A percentile compares a stretch with the other conserved stretches of the same genome.
Evolutionary conservation across 129 eudicot species (phyloP).

Genomic region (Arctium lappa): DNA sequence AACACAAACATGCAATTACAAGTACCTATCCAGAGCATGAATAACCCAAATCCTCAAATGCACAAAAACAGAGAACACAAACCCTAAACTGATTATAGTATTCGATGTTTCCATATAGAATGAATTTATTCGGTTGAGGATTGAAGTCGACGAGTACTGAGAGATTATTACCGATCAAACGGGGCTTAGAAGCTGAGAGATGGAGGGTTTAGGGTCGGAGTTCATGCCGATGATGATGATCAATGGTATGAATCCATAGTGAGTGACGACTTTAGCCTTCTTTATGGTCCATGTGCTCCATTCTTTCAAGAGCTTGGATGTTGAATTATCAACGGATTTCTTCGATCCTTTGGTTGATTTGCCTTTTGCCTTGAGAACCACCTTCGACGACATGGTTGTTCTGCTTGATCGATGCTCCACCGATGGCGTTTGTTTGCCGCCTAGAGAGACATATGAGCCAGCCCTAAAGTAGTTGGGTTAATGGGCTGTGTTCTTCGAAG

Average conservation of each 20-base stretch:
- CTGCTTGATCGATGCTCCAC: not conserved
- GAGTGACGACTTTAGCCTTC: no score
- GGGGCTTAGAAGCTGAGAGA: conserved; percentile 75
- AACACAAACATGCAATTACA: not conserved
- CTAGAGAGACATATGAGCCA: not conserved
- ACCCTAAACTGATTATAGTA: conserved; percentile 8
- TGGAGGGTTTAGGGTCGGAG: not conserved
- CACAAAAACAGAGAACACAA: not conserved
- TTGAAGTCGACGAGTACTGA: conserved; percentile 10
- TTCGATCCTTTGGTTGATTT: conserved; percentile 37
- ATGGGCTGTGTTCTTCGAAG: not conserved
- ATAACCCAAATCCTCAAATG: not conserved
- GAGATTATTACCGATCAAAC: conserved; percentile 24
- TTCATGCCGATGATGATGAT: no score
- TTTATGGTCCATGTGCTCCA: no score
- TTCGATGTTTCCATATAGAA: not conserved
- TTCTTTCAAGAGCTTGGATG: conserved; percentile 55
- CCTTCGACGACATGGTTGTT: conserved; percentile 38
- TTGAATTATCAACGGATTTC: conserved; percentile 32
- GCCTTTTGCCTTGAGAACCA: conserved; percentile 42
- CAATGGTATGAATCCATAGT: no score
- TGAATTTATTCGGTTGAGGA: not conserved
- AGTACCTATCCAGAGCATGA: not conserved
- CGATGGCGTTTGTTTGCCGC: not conserved
- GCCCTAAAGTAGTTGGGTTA: conserved; percentile 5